Base-by-base conservation (phyloP, 768 basidiomycete genomes). In the Xerocomellus chrysenteron region DNA sequence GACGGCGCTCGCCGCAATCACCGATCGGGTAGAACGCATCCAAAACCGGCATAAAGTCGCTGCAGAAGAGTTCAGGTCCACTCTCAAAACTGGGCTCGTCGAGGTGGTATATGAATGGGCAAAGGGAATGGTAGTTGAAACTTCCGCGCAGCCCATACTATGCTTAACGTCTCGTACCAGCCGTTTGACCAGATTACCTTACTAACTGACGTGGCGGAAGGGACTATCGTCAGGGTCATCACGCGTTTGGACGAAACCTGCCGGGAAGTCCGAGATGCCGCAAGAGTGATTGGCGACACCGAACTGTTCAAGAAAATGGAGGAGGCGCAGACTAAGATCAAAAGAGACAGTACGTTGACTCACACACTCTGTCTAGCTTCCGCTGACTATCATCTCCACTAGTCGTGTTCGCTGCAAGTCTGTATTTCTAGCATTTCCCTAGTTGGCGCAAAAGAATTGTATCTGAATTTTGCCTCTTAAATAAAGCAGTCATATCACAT, bases 61-160 rank as follows among this genome's bases (percentile, higher is more conserved):
- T 48, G 83, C 82, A 30, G 90, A 90, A 63, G 91, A 86, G 55
- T 92, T 90, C 68, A 84, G 86, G 51, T 81, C 83, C 46, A 84
- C 78, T 55, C 83, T 95, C 63, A 98, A 97, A 71, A 89, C 90
- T 58, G 97, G 97, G 8, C 76, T 99, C 24, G 84, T 92, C 10
- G 96, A 99, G 68, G 97, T 96, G 2, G 97, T 98, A 8, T 98
- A 98, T 68, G 97, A 98, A 72, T 99, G 97, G 97, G 95, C 97
- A 0, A 93, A 90, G 71, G 97, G 97, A 52, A 98, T 96, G 95
- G 96, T 96, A 64, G 19, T 63, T 85, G 59, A 43, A n/a, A 17
- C 14, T 30, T 56, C 4, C 52, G 5, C 17, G 5, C 13, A 12
- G 30, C 1, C 10, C 42, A 48, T 47, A 35, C 14, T 33, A n/a